Evolutionary conservation across 2,329 filamentous ascomycete genomes (phyloP), one percentile per base, ranked within the genome.

Genomic region (Alternaria postmessia): DNA sequence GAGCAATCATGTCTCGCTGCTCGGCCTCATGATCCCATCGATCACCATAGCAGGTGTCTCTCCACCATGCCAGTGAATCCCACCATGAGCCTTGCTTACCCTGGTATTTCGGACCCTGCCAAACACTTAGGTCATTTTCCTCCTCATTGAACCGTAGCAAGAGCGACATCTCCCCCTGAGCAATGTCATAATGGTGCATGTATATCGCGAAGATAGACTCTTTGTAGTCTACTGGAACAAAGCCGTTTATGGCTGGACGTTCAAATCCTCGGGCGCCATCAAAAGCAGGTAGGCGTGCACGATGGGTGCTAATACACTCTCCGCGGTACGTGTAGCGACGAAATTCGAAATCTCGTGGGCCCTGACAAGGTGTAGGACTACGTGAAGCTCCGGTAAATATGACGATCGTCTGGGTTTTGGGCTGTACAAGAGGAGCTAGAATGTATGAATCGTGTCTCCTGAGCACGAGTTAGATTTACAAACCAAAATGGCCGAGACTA

Each of bases 121-220:
- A 51, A 34, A 32, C 39, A 9, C 52, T 67, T 38, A 71, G 61
- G 7, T 46, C 36, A 30, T 57, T 38, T 2, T 57, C 49, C 12
- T 57, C 42, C 32, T 67, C 65, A 34, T 72, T 60, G 30, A 69
- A 69, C 4, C 55, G 63, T 2, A 69, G 26, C n/a, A n/a, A 36
- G 7, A 49, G 18, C 12, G 42, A 20, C 7, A 30, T 11, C 8
- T 11, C 16, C 5, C 54, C 24, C 4, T 18, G 34, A 44, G 20
- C 24, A 9, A 5, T 20, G 14, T 6, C 7, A 22, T n/a, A 5
- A 9, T n/a, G 18, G 3, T 16, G 22, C 16, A 60, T 41, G 14
- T 16, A 20, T 14, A 59, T 38, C 14, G 49, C 32, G n/a, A 65
- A 57, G 8, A 34, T 28, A 12, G 32, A 39, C 12, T 46, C 41